Evolutionary conservation across 768 basidiomycete genomes (phyloP).

Genomic region (Amanita molliuscula): DNA sequence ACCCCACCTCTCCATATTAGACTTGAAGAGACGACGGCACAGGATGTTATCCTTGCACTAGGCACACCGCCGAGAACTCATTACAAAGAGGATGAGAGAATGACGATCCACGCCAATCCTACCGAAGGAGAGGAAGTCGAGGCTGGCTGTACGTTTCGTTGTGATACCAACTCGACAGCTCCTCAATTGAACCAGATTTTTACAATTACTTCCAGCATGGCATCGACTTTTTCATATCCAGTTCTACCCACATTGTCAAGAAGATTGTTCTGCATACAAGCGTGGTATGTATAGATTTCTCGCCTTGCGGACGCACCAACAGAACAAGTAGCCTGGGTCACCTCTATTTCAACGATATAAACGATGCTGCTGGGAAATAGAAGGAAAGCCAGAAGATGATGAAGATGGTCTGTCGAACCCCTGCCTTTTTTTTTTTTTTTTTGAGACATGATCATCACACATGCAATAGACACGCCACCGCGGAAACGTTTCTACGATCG

Average conservation of each 20-base stretch:
- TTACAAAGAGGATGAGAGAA: slow-evolving; percentile 84
- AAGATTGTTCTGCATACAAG: slow-evolving; percentile 89
- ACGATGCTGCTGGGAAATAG: slow-evolving; percentile 85
- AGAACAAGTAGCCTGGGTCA: slow-evolving; percentile 61
- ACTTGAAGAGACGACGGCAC: slow-evolving; percentile 69
- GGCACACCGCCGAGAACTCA: slow-evolving; percentile 70
- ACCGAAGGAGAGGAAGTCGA: slow-evolving; percentile 22
- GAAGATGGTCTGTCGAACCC: slow-evolving; percentile 49
- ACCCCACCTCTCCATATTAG: slow-evolving; percentile 44
- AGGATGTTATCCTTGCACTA: slow-evolving; percentile 71
- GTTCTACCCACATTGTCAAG: slow-evolving; percentile 56
- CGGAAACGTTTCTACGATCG: slow-evolving; percentile 64
- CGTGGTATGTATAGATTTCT: slow-evolving; percentile 39
- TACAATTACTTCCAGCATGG: slow-evolving; percentile 93
- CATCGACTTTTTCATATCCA: slow-evolving; percentile 77
- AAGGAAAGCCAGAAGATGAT: slow-evolving; percentile 70
- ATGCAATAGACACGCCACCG: slow-evolving; percentile 53
- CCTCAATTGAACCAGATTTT: slow-evolving; percentile 45
- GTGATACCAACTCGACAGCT: background rate
- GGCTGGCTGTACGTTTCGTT: slow-evolving; percentile 39
- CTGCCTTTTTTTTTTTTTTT: background rate
- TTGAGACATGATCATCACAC: slow-evolving; percentile 6
- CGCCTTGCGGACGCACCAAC: background rate
- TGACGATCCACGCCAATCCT: slow-evolving; percentile 66
- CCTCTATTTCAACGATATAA: slow-evolving; percentile 87